phyloP scores from a whole-genome alignment of 148 eudicot genomes.

The Amaranthus palmeri region DNA sequence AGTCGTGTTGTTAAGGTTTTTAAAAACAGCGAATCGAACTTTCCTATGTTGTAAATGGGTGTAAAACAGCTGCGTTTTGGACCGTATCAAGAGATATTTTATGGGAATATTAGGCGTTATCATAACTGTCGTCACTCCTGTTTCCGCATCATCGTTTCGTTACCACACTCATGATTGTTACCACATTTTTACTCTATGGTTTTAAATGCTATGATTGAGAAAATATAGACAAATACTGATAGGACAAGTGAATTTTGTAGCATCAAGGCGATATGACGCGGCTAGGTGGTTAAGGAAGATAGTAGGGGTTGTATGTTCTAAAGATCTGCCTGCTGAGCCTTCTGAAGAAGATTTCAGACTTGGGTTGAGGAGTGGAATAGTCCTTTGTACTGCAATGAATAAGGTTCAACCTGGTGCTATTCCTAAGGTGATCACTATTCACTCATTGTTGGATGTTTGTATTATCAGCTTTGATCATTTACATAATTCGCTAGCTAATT shows the following conservation, averaged over 20 bases:
- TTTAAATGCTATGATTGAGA: neutral
- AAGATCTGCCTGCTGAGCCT: constrained; percentile 92
- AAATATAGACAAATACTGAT: constrained; percentile 1
- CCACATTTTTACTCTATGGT: no score
- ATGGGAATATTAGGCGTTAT: no score
- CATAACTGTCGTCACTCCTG: no score
- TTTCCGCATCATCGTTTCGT: no score
- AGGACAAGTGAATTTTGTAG: constrained; percentile 33
- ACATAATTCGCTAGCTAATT: no score
- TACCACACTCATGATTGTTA: no score
- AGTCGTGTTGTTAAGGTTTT: no score
- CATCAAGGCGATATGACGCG: constrained; percentile 78
- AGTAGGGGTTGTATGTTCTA: constrained; percentile 81
- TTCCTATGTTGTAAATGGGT: no score
- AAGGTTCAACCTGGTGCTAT: constrained; percentile 71
- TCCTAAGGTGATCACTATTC: constrained; percentile 47
- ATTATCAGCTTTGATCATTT: neutral
- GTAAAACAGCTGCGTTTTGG: no score
- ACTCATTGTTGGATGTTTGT: neutral
- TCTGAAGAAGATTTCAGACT: constrained; percentile 88
- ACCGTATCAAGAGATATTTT: no score
- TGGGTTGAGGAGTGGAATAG: constrained; percentile 79
- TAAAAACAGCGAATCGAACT: no score
- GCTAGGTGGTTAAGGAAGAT: constrained; percentile 83
- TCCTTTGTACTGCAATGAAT: constrained; percentile 90